Base-by-base conservation (phyloP, 2,329 filamentous ascomycete species). In the Penicillium expansum region DNA sequence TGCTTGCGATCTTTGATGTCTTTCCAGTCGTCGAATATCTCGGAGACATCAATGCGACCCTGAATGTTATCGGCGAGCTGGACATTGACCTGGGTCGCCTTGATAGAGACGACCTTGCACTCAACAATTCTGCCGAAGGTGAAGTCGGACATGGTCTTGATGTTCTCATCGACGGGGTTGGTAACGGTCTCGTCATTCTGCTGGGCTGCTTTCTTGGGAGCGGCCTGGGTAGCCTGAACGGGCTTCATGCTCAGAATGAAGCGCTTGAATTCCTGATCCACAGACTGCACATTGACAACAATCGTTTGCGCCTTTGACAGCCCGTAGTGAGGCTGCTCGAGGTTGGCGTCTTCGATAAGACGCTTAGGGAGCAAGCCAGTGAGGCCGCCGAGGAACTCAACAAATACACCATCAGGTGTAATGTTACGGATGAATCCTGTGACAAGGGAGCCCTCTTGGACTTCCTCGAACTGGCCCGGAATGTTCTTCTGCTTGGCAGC, bases 11-110 rank as follows among this genome's bases (percentile, higher is more conserved):
- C 86, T 55, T 85, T 81, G 67, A 99, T 94, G 42, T 93, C 87
- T 45, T 95, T 89, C 88, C 89, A 97, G 11, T 81, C 82, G 71
- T 97, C 90, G 71, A 96, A 99, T 13, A 92, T 77, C 71, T 97
- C 91, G 1, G 94, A 95, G 6, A 94, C 85, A 69, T 97, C 93
- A 58, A 99, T 87, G 18, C 94, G 90, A n/a, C 93, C 94, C 71
- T 95, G 90, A 9, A 96, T 82, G 62, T 92, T 91, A 69, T 95
- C 91, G 42, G 91, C 88, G 49, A 97, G 82, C 63, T 90, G 85
- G 6, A 99, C 91, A 64, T 97, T 97, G 54, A 97, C 79, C 71
- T 99, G 94, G 0, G 93, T 97, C 48, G 88, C 87, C 74, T 96
- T 96, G 69, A 97, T 79, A 0, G 91, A 91, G n/a, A 84, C 83